Conservation (phyloP, 805 yeast species). For the Spathaspora sp. region DNA sequence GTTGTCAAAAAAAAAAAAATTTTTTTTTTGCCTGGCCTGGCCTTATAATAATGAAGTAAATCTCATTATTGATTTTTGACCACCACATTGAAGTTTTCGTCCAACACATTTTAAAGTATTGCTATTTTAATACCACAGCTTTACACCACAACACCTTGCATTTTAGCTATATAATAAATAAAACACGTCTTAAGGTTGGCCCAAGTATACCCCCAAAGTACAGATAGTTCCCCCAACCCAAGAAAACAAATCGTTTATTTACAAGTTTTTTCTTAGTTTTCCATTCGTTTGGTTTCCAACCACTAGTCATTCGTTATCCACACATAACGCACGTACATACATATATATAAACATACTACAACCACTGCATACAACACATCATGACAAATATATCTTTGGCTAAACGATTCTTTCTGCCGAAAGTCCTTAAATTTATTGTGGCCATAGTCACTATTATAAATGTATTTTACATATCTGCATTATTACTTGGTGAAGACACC, state of each 20-base stretch:
- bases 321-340: background rate
- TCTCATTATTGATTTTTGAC: background rate
- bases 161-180: too few relatives aligned
- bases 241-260: conserved; percentile 15
- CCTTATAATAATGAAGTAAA: conserved; percentile 12
- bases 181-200: too few relatives aligned
- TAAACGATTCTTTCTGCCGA: conserved; percentile 10
- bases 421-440: conserved; percentile 14
- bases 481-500: conserved; percentile 11
- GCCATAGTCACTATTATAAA: conserved; percentile 14
- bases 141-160: too few relatives aligned
- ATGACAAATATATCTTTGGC: conserved; percentile 5
- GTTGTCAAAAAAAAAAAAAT: too few relatives aligned
- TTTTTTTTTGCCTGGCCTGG: conserved; percentile 37
- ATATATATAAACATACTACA: background rate
- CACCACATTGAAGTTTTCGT: background rate
- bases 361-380: background rate
- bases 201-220: too few relatives aligned
- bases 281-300: background rate
- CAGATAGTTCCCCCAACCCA: too few relatives aligned
- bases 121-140: too few relatives aligned
- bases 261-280: background rate
- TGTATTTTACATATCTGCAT: conserved; percentile 14
- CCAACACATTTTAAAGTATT: background rate
- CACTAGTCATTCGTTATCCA: conserved; percentile 1